phyloP scores from a whole-genome alignment of 441 rosid genomes.

The Cnidoscolus chayamansa region DNA sequence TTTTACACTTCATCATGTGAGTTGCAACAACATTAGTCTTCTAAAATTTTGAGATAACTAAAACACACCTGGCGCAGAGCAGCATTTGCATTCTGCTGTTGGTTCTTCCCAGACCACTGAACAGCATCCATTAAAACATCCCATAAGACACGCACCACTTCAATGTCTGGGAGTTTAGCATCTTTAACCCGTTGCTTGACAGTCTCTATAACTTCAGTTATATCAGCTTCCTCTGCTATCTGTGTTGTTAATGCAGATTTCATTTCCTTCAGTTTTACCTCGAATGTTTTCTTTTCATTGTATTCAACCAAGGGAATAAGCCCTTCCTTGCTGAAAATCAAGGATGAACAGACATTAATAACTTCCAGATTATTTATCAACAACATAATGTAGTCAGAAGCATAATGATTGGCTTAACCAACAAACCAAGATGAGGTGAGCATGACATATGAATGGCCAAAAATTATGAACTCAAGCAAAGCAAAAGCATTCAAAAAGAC shows the following conservation, averaged over 20 bases:
- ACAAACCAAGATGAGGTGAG: neutral
- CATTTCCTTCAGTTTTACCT: conserved; percentile 84
- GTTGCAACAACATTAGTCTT: neutral
- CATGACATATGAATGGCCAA: neutral
- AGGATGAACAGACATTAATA: conserved; percentile 18
- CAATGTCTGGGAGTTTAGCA: conserved; percentile 77
- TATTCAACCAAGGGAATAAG: conserved; percentile 80
- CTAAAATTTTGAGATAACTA: neutral
- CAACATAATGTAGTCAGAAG: neutral
- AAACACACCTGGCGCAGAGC: conserved; percentile 79
- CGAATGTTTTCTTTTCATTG: conserved; percentile 90
- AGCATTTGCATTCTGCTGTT: conserved; percentile 92
- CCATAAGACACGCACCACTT: conserved; percentile 85
- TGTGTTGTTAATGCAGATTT: conserved; percentile 75
- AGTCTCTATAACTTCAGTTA: conserved; percentile 78
- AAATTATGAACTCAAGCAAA: neutral
- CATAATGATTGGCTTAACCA: neutral
- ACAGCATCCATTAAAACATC: conserved; percentile 98
- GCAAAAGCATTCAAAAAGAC: neutral
- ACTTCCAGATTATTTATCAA: conserved; percentile 8
- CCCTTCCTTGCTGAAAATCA: conserved; percentile 73
- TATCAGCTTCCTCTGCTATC: conserved; percentile 74
- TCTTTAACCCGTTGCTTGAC: conserved; percentile 83
- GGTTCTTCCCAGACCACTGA: conserved; percentile 99
- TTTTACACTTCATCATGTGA: neutral